A percentile compares a stretch with the other conserved stretches of the same genome.
These are phyloP conservation scores for Inga oerstediana DNA, from an alignment of 306 rosid genomes.

Conservation along the genomic window DNA sequence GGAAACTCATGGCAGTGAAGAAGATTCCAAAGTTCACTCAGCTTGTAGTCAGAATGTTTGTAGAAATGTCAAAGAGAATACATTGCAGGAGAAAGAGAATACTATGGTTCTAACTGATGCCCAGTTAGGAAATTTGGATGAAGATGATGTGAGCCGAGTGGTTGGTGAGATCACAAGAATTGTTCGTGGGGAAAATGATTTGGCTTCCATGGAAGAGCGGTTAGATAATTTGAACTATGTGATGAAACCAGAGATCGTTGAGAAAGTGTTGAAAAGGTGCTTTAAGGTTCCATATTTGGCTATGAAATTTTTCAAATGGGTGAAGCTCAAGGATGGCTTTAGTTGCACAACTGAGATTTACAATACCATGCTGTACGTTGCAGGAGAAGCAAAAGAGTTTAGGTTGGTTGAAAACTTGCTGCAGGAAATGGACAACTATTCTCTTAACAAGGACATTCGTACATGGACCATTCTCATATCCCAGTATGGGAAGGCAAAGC, in stretches of 20 bases:
- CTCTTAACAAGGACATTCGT: constrained; percentile 56
- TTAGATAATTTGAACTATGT: constrained; percentile 48
- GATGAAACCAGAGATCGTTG: constrained; percentile 60
- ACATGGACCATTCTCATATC: constrained; percentile 86
- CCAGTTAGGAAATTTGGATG: constrained; percentile 40
- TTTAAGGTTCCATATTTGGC: constrained; percentile 75
- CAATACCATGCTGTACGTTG: constrained; percentile 69
- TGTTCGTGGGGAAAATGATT: constrained; percentile 48
- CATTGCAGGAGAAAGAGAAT: constrained; percentile 33
- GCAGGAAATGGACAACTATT: constrained; percentile 67
- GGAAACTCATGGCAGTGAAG: neutral
- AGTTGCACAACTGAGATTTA: constrained; percentile 55
- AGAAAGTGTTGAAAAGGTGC: constrained; percentile 81
- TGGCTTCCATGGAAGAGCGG: constrained; percentile 58
- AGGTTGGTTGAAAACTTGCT: constrained; percentile 63
- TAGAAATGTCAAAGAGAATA: constrained; percentile 43
- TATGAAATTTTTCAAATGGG: constrained; percentile 70
- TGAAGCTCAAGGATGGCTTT: constrained; percentile 60
- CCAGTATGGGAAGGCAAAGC: constrained; percentile 66
- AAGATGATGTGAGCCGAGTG: constrained; percentile 51
- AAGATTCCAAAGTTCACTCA: constrained; percentile 20
- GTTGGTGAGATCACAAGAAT: constrained; percentile 58
- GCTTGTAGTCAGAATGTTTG: constrained; percentile 50
- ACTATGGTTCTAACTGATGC: constrained; percentile 30
- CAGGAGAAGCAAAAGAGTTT: constrained; percentile 78